A percentile compares a stretch with the other conserved stretches of the same genome.
These are phyloP conservation scores for Mycena sanguinolenta DNA, from an alignment of 768 basidiomycete species.

Conservation along the genomic window DNA sequence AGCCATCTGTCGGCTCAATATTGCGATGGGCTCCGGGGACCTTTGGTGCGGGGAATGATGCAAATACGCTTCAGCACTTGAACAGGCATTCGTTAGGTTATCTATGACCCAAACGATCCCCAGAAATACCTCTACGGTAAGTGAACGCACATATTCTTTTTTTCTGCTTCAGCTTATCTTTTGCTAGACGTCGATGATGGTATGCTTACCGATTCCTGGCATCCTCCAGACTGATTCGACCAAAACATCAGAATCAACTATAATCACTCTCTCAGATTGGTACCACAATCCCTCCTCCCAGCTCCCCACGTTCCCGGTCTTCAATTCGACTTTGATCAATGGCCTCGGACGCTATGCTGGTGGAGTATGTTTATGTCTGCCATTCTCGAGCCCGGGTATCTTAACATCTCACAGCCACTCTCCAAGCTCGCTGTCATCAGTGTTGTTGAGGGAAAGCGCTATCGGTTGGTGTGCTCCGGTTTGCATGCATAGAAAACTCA, in stretches of 20 bases:
- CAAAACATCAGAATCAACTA: too few species aligned
- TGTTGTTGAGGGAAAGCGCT: slow-evolving; percentile 35
- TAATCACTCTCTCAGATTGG: too few species aligned
- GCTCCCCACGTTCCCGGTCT: slow-evolving; percentile 13
- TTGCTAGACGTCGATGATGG: slow-evolving; percentile 48
- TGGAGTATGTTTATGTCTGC: slow-evolving; percentile 18
- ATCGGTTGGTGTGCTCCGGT: too few species aligned
- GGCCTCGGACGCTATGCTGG: slow-evolving; percentile 42
- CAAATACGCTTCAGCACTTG: too few species aligned
- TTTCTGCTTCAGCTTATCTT: not conserved
- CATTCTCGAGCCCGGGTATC: slow-evolving; percentile 43
- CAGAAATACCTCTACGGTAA: slow-evolving; percentile 36
- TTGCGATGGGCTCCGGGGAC: too few species aligned
- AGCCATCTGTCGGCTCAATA: slow-evolving; percentile 42
- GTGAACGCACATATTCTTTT: slow-evolving; percentile 51
- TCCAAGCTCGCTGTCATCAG: slow-evolving; percentile 43
- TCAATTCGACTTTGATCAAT: slow-evolving; percentile 47
- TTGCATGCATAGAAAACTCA: too few species aligned
- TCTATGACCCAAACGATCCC: slow-evolving; percentile 57
- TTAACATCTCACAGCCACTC: slow-evolving; percentile 40
- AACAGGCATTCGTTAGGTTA: slow-evolving; percentile 24
- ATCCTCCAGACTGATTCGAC: too few species aligned
- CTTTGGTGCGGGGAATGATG: too few species aligned
- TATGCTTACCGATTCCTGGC: slow-evolving; percentile 14
- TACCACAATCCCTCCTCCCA: slow-evolving; percentile 41